phyloP scores from a whole-genome alignment of 108 stramenopile species.

The Fistulifera solaris region DNA sequence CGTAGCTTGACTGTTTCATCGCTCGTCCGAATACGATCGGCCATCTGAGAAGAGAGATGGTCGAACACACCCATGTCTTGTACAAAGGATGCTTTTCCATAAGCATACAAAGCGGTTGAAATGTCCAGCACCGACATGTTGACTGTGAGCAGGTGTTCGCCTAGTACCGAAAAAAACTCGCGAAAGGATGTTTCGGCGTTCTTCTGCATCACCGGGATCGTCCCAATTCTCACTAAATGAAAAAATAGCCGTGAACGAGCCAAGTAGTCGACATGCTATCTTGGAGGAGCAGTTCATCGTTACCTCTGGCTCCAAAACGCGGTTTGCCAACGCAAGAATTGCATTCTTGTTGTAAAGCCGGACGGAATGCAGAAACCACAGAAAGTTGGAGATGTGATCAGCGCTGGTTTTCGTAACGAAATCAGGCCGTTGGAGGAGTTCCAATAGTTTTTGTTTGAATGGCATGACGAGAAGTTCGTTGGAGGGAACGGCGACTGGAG shows the following conservation, averaged over 20 bases:
- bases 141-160: slow-evolving; percentile 37
- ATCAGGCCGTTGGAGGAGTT: slow-evolving; percentile 28
- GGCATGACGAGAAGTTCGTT: too few relatives aligned
- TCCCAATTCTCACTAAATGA: slow-evolving; percentile 4
- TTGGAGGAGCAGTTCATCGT: slow-evolving; percentile 32
- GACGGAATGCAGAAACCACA: slow-evolving; percentile 41
- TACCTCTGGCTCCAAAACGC: slow-evolving; percentile 36
- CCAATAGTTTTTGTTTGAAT: background rate
- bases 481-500: too few relatives aligned
- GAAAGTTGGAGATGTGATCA: slow-evolving; percentile 41
- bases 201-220: slow-evolving; percentile 5
- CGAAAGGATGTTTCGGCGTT: background rate
- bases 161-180: slow-evolving; percentile 33
- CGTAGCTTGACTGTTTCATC: slow-evolving; percentile 22
- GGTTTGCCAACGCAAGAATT: slow-evolving; percentile 21
- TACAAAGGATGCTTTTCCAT: slow-evolving; percentile 49
- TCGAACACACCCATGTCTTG: slow-evolving; percentile 67
- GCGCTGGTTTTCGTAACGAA: slow-evolving; percentile 28
- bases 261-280: slow-evolving; percentile 48
- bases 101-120: slow-evolving; percentile 54
- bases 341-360: slow-evolving; percentile 32
- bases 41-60: slow-evolving; percentile 35
- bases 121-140: slow-evolving; percentile 36
- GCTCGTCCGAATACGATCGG: slow-evolving; percentile 11
- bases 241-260: slow-evolving; percentile 35